A percentile compares a stretch with the other conserved stretches of the same genome.
phyloP scores from a whole-genome alignment of 2,329 filamentous ascomycete species.

The Aspergillus brunneoviolaceus region DNA sequence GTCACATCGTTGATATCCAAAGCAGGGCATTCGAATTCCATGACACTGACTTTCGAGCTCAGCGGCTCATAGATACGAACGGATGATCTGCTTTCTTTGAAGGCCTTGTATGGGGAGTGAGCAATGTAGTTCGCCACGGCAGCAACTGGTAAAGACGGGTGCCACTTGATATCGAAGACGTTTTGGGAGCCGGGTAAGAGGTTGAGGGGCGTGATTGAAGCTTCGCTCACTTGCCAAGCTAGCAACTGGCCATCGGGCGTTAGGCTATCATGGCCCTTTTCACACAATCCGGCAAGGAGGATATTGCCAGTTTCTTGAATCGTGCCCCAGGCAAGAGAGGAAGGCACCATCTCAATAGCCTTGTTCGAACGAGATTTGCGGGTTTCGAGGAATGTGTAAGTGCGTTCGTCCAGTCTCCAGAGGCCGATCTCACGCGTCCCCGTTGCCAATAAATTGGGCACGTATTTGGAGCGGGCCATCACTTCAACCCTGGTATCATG shows the following conservation, averaged over 20 bases:
- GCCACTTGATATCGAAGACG: constrained; percentile 61
- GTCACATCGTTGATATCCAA: constrained; percentile 62
- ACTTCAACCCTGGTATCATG: constrained; percentile 54
- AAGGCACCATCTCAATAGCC: constrained; percentile 42
- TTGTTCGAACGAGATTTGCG: constrained; percentile 25
- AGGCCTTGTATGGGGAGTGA: constrained; percentile 33
- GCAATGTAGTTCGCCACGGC: constrained; percentile 52
- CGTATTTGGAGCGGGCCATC: constrained; percentile 47
- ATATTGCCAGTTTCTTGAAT: constrained; percentile 38
- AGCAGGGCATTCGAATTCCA: constrained; percentile 58
- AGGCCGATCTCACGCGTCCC: constrained; percentile 42
- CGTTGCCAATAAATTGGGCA: constrained; percentile 48
- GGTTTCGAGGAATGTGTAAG: constrained; percentile 30
- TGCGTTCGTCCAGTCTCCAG: constrained; percentile 30
- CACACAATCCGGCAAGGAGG: constrained; percentile 57
- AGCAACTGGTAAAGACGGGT: constrained; percentile 51
- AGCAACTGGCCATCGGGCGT: constrained; percentile 53
- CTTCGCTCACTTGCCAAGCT: constrained; percentile 53
- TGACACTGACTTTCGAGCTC: constrained; percentile 31
- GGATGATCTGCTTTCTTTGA: constrained; percentile 46
- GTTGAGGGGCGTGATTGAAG: constrained; percentile 33
- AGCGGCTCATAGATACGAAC: constrained; percentile 54
- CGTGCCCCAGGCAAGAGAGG: constrained; percentile 51
- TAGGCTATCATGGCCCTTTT: constrained; percentile 35
- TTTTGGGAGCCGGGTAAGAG: constrained; percentile 52